Base-by-base conservation (phyloP, 768 basidiomycete genomes). In the Termitomyces sp. region DNA sequence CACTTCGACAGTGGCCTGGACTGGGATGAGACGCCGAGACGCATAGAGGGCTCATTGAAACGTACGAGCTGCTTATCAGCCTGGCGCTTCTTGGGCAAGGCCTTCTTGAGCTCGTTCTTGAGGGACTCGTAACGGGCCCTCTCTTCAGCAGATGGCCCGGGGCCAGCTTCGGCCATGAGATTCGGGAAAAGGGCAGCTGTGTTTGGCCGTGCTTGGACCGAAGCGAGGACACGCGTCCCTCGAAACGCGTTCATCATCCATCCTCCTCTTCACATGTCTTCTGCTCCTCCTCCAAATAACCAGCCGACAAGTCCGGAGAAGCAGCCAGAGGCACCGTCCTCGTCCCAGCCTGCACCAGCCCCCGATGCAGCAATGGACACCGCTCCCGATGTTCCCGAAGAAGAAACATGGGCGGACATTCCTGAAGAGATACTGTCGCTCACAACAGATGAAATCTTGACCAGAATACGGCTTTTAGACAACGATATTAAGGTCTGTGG, bases 381-480 rank as follows among this genome's bases (percentile, higher is more conserved):
- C 3, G 81, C 87, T 37, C 83, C 89, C 58, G 89, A 91, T 69
- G 78, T 78, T 36, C 76, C 85, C 0, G 74, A 78, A 6, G 88
- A 88, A 70, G 95, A 95, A 70, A 88, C 85, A 47, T 93, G 92
- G 86, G 88, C 86, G 24, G 95, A 98, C 72, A 89, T 98, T 55
- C 94, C 96, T 1, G 88, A 88, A 62, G 93, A 96, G 37, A 89
- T 99, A 65, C 74, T 87, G 72, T 76, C 80, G 34, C 76, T 94
- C 47, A 79, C 78, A 62, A 87, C 91, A 1, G 95, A 97, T 49
- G 95, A 98, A 63, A 91, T 98, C 65, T 70, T 87, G 61, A 93
- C 93, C 57, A 83, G 95, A 73, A 90, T 87, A 74, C 81, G 96
- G 61, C 81, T 99, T 59, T 93, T 99, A 65, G 96, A 99, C 61